Percentiles rank a stretch among this genome's conserved stretches.
Conservation (phyloP, 176 grass and related monocot genomes). For the Otatea glauca region DNA sequence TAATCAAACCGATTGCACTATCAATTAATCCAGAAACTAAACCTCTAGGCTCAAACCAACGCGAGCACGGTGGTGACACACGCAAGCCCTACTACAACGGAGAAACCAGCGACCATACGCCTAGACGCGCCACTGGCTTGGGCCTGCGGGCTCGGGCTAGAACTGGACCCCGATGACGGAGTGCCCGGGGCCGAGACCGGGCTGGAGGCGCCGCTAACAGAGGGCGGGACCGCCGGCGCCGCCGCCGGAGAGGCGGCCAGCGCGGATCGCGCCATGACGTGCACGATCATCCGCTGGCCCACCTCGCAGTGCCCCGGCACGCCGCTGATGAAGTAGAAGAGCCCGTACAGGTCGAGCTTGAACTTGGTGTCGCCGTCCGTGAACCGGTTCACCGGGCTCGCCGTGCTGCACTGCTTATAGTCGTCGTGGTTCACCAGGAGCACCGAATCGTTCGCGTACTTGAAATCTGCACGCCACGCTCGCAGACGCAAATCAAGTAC, state of each 20-base stretch:
- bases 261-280: slow-evolving; percentile 34
- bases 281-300: slow-evolving; percentile 73
- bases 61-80: background rate
- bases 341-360: slow-evolving; percentile 47
- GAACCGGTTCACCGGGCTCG: slow-evolving; percentile 49
- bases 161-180: background rate
- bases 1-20: background rate
- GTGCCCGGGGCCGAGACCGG: background rate
- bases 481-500: background rate
- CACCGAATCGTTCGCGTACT: slow-evolving; percentile 78
- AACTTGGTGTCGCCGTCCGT: slow-evolving; percentile 59
- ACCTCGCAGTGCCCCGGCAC: slow-evolving; percentile 58
- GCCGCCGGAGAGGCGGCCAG: slow-evolving; percentile 16
- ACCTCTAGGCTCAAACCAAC: slow-evolving; percentile 13
- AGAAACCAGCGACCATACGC: background rate
- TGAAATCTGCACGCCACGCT: slow-evolving; percentile 59
- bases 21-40: background rate
- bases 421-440: slow-evolving; percentile 61
- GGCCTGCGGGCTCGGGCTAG: slow-evolving; percentile 40
- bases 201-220: background rate
- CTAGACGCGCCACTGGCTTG: slow-evolving; percentile 19
- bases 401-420: slow-evolving; percentile 66
- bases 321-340: slow-evolving; percentile 86
- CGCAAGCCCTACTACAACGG: background rate
- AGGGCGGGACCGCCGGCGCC: background rate